Evolutionary conservation across 164 flowering plant genomes (phyloP).

Genomic region (Magnolia changhungtana): DNA sequence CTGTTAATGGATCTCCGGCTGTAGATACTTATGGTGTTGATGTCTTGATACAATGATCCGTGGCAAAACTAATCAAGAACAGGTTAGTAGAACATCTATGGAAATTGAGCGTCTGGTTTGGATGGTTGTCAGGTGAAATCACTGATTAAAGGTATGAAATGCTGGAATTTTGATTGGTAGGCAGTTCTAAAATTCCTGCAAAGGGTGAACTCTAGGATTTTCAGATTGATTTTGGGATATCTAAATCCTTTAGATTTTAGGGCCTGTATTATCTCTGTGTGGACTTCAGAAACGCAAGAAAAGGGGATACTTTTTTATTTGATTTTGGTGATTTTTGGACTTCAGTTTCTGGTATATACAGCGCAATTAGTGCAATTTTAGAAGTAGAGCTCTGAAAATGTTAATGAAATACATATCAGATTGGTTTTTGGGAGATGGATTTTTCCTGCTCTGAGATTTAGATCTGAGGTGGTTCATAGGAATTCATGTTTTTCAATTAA

Average conservation of each 20-base stretch:
- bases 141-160: background rate
- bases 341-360: too few species aligned
- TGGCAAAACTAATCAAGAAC: background rate
- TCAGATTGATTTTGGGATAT: background rate
- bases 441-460: background rate
- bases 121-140: background rate
- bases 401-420: background rate
- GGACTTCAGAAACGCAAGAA: background rate
- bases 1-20: constrained; percentile 1
- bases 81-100: background rate
- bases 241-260: background rate
- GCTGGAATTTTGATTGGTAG: background rate
- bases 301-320: background rate
- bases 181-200: too few species aligned
- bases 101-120: too few species aligned
- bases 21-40: background rate
- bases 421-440: background rate
- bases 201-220: too few species aligned
- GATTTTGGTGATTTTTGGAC: background rate
- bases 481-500: too few species aligned
- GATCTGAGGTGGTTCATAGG: background rate
- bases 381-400: background rate
- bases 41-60: background rate
- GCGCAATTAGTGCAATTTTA: background rate
- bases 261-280: background rate